These are phyloP conservation scores for Aspergillus leporis DNA, from an alignment of 495 filamentous ascomycete species.

Conservation along the genomic window DNA sequence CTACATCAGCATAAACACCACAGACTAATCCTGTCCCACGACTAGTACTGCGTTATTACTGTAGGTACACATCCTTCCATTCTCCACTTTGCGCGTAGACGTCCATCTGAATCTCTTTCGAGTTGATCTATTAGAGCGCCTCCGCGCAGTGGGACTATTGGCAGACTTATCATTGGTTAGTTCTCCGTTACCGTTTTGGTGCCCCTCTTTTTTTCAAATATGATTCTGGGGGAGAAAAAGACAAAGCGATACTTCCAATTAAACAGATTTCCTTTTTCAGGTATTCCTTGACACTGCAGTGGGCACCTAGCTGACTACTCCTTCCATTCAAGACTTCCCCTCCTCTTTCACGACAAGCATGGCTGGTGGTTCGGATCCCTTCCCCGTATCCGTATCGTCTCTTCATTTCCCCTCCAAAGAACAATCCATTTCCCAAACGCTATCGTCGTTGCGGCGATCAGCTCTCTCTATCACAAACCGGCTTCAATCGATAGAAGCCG, in stretches of 20 bases:
- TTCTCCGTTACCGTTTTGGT: neutral
- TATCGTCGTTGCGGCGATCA: slow-evolving; percentile 62
- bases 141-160: neutral
- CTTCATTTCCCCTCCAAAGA: slow-evolving; percentile 46
- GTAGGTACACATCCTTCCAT: neutral
- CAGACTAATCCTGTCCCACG: no score
- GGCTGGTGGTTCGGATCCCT: slow-evolving; percentile 24
- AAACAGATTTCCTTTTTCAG: neutral
- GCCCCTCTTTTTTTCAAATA: slow-evolving; percentile 1
- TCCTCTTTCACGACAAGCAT: slow-evolving; percentile 13
- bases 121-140: neutral
- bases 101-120: no score
- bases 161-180: neutral
- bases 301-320: no score
- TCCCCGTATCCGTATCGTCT: slow-evolving; percentile 40
- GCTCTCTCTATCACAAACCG: slow-evolving; percentile 81
- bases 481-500: slow-evolving; percentile 67
- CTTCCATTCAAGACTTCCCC: neutral
- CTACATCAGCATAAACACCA: no score
- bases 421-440: slow-evolving; percentile 45
- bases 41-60: neutral
- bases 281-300: no score
- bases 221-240: neutral
- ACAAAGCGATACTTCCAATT: neutral
- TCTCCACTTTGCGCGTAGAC: neutral